Evolutionary conservation across 495 filamentous ascomycete genomes (phyloP), one percentile per base, ranked within the genome.

Genomic region (Rusavskia elegans): DNA sequence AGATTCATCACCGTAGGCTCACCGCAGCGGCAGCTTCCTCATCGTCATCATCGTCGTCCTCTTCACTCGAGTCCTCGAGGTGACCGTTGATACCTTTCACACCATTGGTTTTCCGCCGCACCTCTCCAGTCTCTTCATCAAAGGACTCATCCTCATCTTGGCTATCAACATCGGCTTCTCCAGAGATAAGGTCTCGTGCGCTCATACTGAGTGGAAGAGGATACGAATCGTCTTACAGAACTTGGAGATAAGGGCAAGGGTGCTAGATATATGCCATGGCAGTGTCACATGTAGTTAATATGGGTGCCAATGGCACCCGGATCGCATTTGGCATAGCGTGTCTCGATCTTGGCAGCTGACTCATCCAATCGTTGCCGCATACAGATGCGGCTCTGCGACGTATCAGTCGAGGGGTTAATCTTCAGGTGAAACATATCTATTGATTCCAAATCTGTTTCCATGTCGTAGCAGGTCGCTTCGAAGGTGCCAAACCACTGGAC

Each of bases 1-100:
- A 14, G 13, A 35, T 35, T 13, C 11, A 29, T 39, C 1, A 21
- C 20, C 23, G 23, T 54, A 49, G 39, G 65, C 69, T 56, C 61
- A 78, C 75, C 17, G 65, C 68, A 57, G 71, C 65, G 51, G 77
- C 80, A 57, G 86, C 82, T 57, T 89, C 84, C 59, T 87, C 86
- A 58, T 97, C 92, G 32, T 98, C 89, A 54, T 95, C 89, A 29
- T 96, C 92, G 13, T 96, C 92, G 45, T 96, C 92, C 61, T 98
- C 92, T 54, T 95, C 90, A 56, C 86, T 93, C 20, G 87, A 93
- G 66, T 96, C 89, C 60, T 89, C 78, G 53, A 71, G 68, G 55
- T 73, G 67, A 19, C 72, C 71, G 36, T 67, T 72, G 32, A 55
- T 57, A 17, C 67, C 64, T 32, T 64, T 69, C 17, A 66, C 62